These are phyloP conservation scores for Wickerhamiella infanticola DNA, from an alignment of 1,139 yeast species.

Conservation along the genomic window DNA sequence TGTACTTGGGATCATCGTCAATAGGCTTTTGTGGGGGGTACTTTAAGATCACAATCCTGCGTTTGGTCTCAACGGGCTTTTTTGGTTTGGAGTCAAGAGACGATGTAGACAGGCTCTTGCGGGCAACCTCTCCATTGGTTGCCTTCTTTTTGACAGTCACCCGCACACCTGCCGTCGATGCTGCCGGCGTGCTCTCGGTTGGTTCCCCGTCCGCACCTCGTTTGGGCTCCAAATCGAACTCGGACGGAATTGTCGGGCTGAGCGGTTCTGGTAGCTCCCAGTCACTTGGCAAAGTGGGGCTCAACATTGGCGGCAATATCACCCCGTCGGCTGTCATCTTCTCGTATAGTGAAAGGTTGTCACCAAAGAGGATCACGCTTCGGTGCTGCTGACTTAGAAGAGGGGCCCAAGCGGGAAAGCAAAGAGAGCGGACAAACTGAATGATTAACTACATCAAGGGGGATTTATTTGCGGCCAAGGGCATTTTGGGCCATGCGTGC, in stretches of 20 bases:
- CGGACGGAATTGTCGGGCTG: background rate
- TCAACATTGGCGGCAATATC: slow-evolving; percentile 24
- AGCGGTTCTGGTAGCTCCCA: slow-evolving; percentile 4
- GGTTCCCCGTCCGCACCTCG: background rate
- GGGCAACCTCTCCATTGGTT: background rate
- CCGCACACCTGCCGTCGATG: background rate
- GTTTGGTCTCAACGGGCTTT: background rate
- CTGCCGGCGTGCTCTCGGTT: background rate
- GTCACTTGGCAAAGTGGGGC: slow-evolving; percentile 22
- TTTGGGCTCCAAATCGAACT: background rate
- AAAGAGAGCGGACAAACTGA: no score
- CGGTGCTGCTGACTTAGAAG: background rate
- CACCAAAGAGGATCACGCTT: no score
- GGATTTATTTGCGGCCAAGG: slow-evolving; percentile 36
- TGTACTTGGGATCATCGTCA: slow-evolving; percentile 1
- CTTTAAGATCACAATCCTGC: background rate
- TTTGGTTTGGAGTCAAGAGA: background rate
- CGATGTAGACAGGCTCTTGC: background rate
- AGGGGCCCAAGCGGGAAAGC: background rate
- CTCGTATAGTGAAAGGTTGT: no score
- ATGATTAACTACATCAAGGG: slow-evolving; percentile 39
- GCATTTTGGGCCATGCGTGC: slow-evolving; percentile 56
- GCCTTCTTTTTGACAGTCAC: background rate
- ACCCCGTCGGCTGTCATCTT: slow-evolving; percentile 11
- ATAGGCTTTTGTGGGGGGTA: background rate